These are phyloP conservation scores for Cystobasidium sp. DNA, from an alignment of 1,284 basidiomycete genomes.

Conservation along the genomic window DNA sequence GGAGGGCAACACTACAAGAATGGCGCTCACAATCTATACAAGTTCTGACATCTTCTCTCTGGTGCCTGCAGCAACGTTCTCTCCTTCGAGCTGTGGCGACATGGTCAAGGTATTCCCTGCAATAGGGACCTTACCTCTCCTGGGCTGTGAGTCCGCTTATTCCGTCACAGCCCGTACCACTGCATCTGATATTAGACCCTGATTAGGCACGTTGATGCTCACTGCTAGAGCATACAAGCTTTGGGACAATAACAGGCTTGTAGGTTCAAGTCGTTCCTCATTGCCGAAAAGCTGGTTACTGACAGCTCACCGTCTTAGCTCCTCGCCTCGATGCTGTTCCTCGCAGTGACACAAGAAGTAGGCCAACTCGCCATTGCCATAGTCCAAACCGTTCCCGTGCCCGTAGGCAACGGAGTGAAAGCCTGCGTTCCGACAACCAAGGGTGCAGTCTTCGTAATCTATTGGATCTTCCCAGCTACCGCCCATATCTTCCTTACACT, in stretches of 20 bases:
- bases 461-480: slow-evolving; percentile 28
- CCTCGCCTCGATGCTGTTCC: slow-evolving; percentile 16
- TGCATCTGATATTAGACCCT: background rate
- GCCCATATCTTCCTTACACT: slow-evolving; percentile 17
- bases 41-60: background rate
- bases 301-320: slow-evolving; percentile 1
- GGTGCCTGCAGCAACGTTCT: background rate
- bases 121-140: slow-evolving; percentile 13
- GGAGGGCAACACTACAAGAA: background rate
- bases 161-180: background rate
- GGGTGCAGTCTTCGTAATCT: slow-evolving; percentile 15
- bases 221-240: slow-evolving; percentile 22
- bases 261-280: background rate
- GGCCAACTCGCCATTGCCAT: slow-evolving; percentile 12
- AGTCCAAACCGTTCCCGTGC: slow-evolving; percentile 14
- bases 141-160: slow-evolving; percentile 6
- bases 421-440: slow-evolving; percentile 26
- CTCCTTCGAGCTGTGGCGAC: slow-evolving; percentile 10
- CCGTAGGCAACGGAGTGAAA: slow-evolving; percentile 13
- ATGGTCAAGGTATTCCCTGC: slow-evolving; percentile 26
- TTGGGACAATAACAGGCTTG: slow-evolving; percentile 21
- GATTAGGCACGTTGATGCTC: slow-evolving; percentile 7
- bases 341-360: slow-evolving; percentile 11
- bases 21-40: background rate
- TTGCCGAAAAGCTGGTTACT: background rate